A percentile compares a stretch with the other conserved stretches of the same genome.
phyloP scores from a whole-genome alignment of 176 grass and related monocot genomes.

The Miscanthus lutarioriparius region DNA sequence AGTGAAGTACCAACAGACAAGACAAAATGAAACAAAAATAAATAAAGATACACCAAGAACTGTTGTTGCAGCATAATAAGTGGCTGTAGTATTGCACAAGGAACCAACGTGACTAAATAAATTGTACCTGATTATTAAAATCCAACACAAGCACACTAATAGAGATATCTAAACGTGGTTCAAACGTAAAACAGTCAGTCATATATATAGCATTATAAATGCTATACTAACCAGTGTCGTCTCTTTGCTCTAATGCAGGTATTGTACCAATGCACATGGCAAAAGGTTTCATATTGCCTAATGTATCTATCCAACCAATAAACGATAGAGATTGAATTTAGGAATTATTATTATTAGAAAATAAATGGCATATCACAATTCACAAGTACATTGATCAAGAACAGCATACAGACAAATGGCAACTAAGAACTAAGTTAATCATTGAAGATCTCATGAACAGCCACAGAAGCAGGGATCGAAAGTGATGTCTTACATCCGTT shows the following conservation, averaged over 20 bases:
- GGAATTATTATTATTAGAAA: background rate
- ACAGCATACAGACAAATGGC: background rate
- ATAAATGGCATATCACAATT: too few relatives aligned
- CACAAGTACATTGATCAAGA: too few relatives aligned
- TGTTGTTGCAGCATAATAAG: background rate
- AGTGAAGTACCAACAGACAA: background rate
- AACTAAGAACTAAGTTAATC: background rate
- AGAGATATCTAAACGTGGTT: background rate
- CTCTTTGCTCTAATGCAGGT: background rate
- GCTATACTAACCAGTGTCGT: background rate
- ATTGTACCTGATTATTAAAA: background rate
- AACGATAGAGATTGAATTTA: background rate
- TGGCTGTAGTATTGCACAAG: background rate
- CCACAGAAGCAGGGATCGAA: background rate
- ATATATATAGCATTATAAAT: background rate
- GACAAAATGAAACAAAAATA: background rate
- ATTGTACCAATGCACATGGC: background rate
- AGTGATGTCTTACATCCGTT: slow-evolving; percentile 68
- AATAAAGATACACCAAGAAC: background rate
- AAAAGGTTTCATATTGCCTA: background rate
- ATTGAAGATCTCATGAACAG: background rate
- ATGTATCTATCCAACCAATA: background rate
- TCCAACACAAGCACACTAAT: background rate
- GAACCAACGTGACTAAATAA: slow-evolving; percentile 1
- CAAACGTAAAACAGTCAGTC: background rate